phyloP scores from a whole-genome alignment of 2,329 filamentous ascomycete species.

The Penicillium nordicum region DNA sequence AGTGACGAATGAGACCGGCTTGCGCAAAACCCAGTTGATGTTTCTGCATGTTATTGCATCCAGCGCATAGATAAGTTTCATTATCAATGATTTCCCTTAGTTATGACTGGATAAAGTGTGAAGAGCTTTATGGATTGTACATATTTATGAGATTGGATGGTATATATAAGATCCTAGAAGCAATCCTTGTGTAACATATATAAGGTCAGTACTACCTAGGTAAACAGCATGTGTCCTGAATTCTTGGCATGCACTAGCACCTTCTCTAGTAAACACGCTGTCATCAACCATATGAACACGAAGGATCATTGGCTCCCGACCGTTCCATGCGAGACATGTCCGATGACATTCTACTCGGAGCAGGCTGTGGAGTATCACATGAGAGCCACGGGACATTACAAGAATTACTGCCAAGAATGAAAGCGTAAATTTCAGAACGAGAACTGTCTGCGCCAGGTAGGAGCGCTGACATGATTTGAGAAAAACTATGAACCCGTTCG shows the following conservation, averaged over 20 bases:
- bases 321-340: conserved; percentile 21
- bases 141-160: not conserved
- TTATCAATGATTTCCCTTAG: not conserved
- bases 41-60: not conserved
- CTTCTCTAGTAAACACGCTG: not conserved
- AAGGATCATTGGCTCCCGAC: conserved; percentile 14
- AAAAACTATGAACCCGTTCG: not conserved
- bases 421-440: not conserved
- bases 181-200: not conserved
- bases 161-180: not conserved
- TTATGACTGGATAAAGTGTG: not conserved
- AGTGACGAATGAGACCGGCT: not conserved
- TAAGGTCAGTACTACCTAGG: too few relatives aligned
- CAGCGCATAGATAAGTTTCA: not conserved
- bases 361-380: not conserved
- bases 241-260: not conserved
- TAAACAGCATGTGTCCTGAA: too few relatives aligned
- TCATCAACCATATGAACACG: not conserved
- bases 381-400: not conserved
- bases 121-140: not conserved
- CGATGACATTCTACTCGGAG: not conserved
- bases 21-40: not conserved
- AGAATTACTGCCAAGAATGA: not conserved
- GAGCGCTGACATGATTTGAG: not conserved
- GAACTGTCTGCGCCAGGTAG: not conserved